Base-by-base conservation (phyloP, 2,329 filamentous ascomycete genomes). In the Myriosclerotinia curreyana region DNA sequence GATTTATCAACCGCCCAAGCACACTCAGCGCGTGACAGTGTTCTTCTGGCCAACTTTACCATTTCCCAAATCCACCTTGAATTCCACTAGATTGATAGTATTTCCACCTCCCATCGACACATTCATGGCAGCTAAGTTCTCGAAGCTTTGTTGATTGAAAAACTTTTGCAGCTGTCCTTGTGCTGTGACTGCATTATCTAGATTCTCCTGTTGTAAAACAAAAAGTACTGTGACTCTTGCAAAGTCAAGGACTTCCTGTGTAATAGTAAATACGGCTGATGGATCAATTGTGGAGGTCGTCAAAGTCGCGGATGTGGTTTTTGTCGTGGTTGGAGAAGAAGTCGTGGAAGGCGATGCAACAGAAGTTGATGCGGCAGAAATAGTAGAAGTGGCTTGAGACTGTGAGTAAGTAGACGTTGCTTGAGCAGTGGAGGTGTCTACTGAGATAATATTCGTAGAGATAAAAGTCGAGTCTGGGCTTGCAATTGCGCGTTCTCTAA, bases 201-300 rank as follows among this genome's bases (percentile, higher is more conserved):
- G 69, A 6, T 74, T 77, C 64, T 83, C 75, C 68, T 85, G 76
- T 70, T 89, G 84, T 2, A 89, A 76, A 34, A 90, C 78, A 68
- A 80, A 88, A 20, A 90, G 77, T 3, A 89, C 82, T 0, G 81
- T 81, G 2, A 87, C 80, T 4, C 86, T 80, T 0, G 85, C 82
- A 76, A 90, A 90, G 70, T 89, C 86, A 1, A 87, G 76, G 0
- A 81, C 79, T 58, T 83, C 78, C 64, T 86, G 79, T 0, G 83
- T 83, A 15, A 85, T 76, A 0, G 72, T 73, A 58, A 87, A 87
- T 1, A 69, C 60, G 11, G 70, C 72, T 17, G 67, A 61, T 15
- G 68, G 63, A 36, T 58, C 60, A 6, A 65, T 50, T 0, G 68
- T 46, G 11, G 69, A 28, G 2, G 64, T 60, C 4, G 67, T 64